phyloP scores from a whole-genome alignment of 441 rosid genomes.

The Cnidoscolus chayamansa region DNA sequence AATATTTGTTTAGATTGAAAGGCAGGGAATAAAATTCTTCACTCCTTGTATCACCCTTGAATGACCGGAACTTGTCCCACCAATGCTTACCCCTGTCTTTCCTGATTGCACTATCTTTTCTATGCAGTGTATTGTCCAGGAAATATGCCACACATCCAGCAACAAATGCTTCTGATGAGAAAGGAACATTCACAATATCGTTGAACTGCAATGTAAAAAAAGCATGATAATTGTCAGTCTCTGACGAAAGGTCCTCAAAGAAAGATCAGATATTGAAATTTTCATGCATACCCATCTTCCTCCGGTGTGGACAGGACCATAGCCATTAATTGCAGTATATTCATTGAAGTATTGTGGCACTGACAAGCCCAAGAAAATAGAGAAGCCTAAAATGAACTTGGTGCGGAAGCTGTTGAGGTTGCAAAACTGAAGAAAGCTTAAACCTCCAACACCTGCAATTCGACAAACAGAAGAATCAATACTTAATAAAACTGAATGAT shows the following conservation, averaged over 20 bases:
- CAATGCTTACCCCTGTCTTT: constrained; percentile 96
- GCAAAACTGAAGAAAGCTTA: constrained; percentile 90
- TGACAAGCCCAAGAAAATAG: constrained; percentile 83
- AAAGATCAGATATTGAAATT: not conserved
- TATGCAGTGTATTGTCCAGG: constrained; percentile 73
- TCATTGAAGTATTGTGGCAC: constrained; percentile 94
- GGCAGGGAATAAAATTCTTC: constrained; percentile 92
- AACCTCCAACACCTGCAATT: constrained; percentile 70
- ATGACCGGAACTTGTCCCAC: constrained; percentile 88
- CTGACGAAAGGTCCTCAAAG: not conserved
- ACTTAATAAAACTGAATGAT: constrained; percentile 9
- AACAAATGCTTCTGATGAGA: constrained; percentile 85
- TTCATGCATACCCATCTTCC: constrained; percentile 72
- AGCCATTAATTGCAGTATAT: constrained; percentile 79
- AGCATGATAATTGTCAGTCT: constrained; percentile 3
- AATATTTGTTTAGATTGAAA: constrained; percentile 81
- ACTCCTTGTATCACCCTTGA: constrained; percentile 66
- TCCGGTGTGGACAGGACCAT: constrained; percentile 79
- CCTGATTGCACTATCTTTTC: constrained; percentile 48
- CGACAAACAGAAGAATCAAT: constrained; percentile 1
- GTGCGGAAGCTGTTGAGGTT: constrained; percentile 88
- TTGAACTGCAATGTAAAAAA: constrained; percentile 58
- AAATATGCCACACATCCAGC: constrained; percentile 82
- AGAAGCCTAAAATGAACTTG: constrained; percentile 77
- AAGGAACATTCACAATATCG: constrained; percentile 82